These are phyloP conservation scores for Caloboletus firmus DNA, from an alignment of 1,284 basidiomycete genomes.

Conservation along the genomic window DNA sequence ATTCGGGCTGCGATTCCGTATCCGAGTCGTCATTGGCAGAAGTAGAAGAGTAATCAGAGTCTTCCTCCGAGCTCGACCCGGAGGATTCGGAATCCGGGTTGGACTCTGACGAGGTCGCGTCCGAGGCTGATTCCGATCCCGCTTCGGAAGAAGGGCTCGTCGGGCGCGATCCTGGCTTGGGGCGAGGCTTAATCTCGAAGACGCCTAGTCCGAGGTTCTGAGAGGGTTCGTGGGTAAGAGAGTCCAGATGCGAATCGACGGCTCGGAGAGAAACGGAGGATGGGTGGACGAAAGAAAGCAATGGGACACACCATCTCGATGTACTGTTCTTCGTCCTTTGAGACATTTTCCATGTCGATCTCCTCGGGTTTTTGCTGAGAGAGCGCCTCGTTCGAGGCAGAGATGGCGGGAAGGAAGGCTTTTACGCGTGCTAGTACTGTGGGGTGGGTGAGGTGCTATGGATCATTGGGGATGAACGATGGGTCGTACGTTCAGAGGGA, in stretches of 20 bases:
- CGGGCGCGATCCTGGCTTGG: not conserved
- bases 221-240: not conserved
- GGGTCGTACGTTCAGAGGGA: slow-evolving; percentile 36
- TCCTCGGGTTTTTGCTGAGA: slow-evolving; percentile 50
- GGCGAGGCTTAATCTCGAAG: slow-evolving; percentile 44
- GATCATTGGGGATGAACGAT: slow-evolving; percentile 1
- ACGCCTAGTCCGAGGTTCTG: slow-evolving; percentile 67
- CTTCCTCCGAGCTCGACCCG: slow-evolving; percentile 28
- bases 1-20: slow-evolving; percentile 35
- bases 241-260: too few species aligned
- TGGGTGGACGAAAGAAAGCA: not conserved
- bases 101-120: slow-evolving; percentile 14
- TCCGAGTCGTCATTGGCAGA: slow-evolving; percentile 21
- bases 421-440: slow-evolving; percentile 61
- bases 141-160: slow-evolving; percentile 5
- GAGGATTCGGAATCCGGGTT: slow-evolving; percentile 15
- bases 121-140: slow-evolving; percentile 13
- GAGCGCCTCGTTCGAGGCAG: slow-evolving; percentile 59
- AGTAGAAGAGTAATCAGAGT: slow-evolving; percentile 21
- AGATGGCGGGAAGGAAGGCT: slow-evolving; percentile 61
- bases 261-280: not conserved
- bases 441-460: not conserved
- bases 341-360: slow-evolving; percentile 63
- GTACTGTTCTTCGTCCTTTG: slow-evolving; percentile 45
- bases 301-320: slow-evolving; percentile 59